A percentile compares a stretch with the other conserved stretches of the same genome.
Evolutionary conservation across 257 asterid genomes (phyloP).

Genomic region (Cynanchum wilfordii): DNA sequence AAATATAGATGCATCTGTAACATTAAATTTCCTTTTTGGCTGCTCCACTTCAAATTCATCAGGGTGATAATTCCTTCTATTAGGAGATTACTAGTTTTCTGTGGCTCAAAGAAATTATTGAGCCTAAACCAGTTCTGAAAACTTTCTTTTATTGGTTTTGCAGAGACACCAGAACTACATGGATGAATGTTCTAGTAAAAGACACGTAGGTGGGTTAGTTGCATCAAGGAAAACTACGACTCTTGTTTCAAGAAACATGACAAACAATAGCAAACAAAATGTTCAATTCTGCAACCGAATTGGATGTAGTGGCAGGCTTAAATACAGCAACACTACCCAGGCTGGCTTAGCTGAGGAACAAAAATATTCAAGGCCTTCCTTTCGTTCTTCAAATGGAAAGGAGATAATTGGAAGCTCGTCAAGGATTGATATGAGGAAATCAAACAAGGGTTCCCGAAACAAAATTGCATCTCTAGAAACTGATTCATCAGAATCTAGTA

Average conservation of each 20-base stretch:
- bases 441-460: conserved; percentile 28
- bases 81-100: background rate
- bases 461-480: conserved; percentile 27
- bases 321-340: conserved; percentile 33
- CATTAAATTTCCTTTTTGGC: too few species aligned
- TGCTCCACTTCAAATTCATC: background rate
- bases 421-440: conserved; percentile 25
- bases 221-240: conserved; percentile 33
- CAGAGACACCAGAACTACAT: conserved; percentile 7
- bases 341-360: conserved; percentile 39
- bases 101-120: background rate
- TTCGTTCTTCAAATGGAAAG: conserved; percentile 38
- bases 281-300: conserved; percentile 66
- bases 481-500: conserved; percentile 34
- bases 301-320: conserved; percentile 77
- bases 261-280: conserved; percentile 32
- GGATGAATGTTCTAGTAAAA: conserved; percentile 48
- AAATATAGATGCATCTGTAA: background rate
- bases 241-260: conserved; percentile 28
- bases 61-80: background rate
- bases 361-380: conserved; percentile 33
- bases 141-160: background rate
- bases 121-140: background rate
- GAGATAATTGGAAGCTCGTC: conserved; percentile 37
- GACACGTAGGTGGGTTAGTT: conserved; percentile 28